These are phyloP conservation scores for Jacaranda copaia DNA, from an alignment of 257 asterid species.

Conservation along the genomic window DNA sequence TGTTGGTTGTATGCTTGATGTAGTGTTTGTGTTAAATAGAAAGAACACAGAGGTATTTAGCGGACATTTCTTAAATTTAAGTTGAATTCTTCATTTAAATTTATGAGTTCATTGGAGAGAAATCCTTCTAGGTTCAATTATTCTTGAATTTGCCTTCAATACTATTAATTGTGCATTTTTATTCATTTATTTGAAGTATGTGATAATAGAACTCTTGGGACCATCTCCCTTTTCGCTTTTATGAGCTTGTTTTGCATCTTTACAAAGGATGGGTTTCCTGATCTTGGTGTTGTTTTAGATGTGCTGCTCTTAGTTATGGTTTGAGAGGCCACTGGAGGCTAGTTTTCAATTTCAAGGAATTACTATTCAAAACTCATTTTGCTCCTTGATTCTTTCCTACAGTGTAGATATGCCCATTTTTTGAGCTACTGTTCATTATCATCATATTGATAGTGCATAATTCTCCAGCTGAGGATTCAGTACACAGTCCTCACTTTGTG, in stretches of 20 bases:
- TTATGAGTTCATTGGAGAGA: conserved; percentile 23
- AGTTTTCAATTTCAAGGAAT: background rate
- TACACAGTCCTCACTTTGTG: conserved; percentile 44
- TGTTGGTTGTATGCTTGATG: too few species aligned
- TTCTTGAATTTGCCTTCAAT: conserved; percentile 16
- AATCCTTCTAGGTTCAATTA: background rate
- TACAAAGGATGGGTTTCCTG: conserved; percentile 21
- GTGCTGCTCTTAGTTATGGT: background rate
- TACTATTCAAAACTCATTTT: background rate
- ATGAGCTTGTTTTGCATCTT: conserved; percentile 14
- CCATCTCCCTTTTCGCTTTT: background rate
- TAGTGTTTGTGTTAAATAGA: background rate
- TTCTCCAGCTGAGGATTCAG: conserved; percentile 35
- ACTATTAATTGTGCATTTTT: background rate
- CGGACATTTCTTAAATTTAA: background rate
- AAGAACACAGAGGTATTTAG: conserved; percentile 1
- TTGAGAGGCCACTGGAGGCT: background rate
- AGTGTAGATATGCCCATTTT: conserved; percentile 41
- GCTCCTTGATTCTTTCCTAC: conserved; percentile 34
- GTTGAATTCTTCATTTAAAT: background rate
- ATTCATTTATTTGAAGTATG: conserved; percentile 14
- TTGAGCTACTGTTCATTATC: conserved; percentile 36
- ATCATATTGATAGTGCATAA: conserved; percentile 36
- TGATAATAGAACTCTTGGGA: conserved; percentile 30
- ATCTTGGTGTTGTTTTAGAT: conserved; percentile 27